A percentile compares a stretch with the other conserved stretches of the same genome.
Conservation (phyloP, 1,139 yeast genomes). For the Meyerozyma athensensis region DNA sequence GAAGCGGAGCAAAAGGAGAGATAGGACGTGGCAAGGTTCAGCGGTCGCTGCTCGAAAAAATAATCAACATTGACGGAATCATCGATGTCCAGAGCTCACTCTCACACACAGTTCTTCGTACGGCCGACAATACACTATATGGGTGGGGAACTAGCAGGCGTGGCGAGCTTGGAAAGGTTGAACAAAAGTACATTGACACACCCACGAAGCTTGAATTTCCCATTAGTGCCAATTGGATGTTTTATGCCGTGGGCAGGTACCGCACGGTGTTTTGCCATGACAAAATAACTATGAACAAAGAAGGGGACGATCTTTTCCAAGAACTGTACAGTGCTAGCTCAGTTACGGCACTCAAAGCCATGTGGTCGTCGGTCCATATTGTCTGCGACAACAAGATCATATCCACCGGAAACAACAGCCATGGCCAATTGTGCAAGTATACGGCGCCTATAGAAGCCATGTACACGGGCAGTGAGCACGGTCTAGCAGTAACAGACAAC, state of each 20-base stretch:
- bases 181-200: neutral
- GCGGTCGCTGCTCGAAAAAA: conserved; percentile 12
- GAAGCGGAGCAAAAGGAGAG: conserved; percentile 70
- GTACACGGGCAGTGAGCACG: conserved; percentile 85
- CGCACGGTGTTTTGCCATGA: neutral
- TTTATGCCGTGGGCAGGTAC: neutral
- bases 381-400: conserved; percentile 19
- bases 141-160: conserved; percentile 87
- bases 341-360: conserved; percentile 34
- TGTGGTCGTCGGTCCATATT: conserved; percentile 83
- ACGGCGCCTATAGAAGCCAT: conserved; percentile 14
- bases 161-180: conserved; percentile 52
- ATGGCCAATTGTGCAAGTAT: conserved; percentile 51
- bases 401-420: conserved; percentile 72
- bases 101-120: conserved; percentile 49
- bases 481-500: conserved; percentile 38
- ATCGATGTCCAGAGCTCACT: conserved; percentile 44
- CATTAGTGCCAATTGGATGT: neutral
- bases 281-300: neutral
- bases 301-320: neutral
- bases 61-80: conserved; percentile 14
- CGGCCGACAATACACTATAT: conserved; percentile 36
- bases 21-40: conserved; percentile 51
- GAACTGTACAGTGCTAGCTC: neutral
- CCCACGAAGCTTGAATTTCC: conserved; percentile 3